Percentiles rank a stretch among this genome's conserved stretches.
These are phyloP conservation scores for Paramecium biaurelia DNA, from an alignment of 73 alveolate genomes.

Conservation along the genomic window DNA sequence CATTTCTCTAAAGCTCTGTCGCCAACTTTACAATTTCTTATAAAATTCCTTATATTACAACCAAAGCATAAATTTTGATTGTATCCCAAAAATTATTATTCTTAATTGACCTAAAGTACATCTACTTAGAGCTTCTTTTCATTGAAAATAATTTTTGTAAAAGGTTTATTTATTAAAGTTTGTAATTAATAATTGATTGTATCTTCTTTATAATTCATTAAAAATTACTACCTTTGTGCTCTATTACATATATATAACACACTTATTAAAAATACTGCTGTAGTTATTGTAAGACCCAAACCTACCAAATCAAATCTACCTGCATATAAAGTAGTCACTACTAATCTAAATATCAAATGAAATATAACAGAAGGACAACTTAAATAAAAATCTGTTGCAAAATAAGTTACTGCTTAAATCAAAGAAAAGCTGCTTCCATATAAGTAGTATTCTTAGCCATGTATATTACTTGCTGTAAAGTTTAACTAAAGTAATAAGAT, in stretches of 20 bases:
- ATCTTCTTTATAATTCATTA: not conserved
- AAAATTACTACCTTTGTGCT: not conserved
- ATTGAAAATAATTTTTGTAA: not conserved
- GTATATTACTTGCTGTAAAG: not conserved
- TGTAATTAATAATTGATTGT: not conserved
- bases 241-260: not conserved
- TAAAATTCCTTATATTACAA: not conserved
- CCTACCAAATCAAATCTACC: not conserved
- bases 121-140: not conserved
- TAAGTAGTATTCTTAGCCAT: not conserved
- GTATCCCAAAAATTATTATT: not conserved
- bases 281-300: not conserved
- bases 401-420: not conserved
- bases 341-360: not conserved
- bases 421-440: not conserved
- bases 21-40: not conserved
- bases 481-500: not conserved
- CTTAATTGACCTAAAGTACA: not conserved
- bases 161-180: not conserved
- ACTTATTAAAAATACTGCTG: not conserved
- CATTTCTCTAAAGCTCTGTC: not conserved
- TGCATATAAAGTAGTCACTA: not conserved
- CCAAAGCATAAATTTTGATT: not conserved
- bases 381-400: not conserved
- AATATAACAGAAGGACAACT: not conserved